Percentiles rank a stretch among this genome's conserved stretches.
Conservation (phyloP, 2,329 filamentous ascomycete genomes). For the Talaromyces marneffei region DNA sequence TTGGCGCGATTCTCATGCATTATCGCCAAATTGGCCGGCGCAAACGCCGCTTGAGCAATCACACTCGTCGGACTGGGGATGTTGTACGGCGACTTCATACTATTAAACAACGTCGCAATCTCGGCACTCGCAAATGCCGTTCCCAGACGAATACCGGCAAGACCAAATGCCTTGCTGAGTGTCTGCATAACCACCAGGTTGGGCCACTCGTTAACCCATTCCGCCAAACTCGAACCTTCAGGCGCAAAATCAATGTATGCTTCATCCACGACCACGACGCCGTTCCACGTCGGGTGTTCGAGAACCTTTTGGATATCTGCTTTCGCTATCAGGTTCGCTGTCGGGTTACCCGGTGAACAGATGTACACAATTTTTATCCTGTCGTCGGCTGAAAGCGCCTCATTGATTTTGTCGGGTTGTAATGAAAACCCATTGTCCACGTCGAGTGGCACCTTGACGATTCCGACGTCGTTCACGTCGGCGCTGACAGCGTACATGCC, state of each 20-base stretch:
- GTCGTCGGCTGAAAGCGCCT: constrained; percentile 56
- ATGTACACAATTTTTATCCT: constrained; percentile 85
- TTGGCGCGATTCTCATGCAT: constrained; percentile 67
- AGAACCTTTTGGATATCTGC: constrained; percentile 67
- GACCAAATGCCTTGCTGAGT: constrained; percentile 92
- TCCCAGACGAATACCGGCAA: constrained; percentile 88
- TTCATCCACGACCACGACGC: constrained; percentile 86
- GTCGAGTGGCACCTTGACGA: constrained; percentile 80
- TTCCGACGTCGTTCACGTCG: constrained; percentile 82
- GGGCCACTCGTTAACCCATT: constrained; percentile 87
- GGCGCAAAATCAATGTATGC: constrained; percentile 94
- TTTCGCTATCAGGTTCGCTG: constrained; percentile 71
- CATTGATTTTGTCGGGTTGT: constrained; percentile 63
- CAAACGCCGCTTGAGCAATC: constrained; percentile 69
- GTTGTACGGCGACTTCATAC: constrained; percentile 93
- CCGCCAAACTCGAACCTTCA: constrained; percentile 71
- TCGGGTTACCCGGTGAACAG: constrained; percentile 93
- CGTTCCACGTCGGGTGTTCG: constrained; percentile 88
- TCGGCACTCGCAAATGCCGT: constrained; percentile 71
- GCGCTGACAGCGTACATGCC: constrained; percentile 97
- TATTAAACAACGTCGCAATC: constrained; percentile 78
- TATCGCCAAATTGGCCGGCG: constrained; percentile 58
- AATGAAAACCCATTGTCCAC: constrained; percentile 67
- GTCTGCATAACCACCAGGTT: constrained; percentile 98
- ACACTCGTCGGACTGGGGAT: constrained; percentile 81